A percentile compares a stretch with the other conserved stretches of the same genome.
Evolutionary conservation across 108 stramenopile species (phyloP).

Genomic region (Skeletonema potamos): DNA sequence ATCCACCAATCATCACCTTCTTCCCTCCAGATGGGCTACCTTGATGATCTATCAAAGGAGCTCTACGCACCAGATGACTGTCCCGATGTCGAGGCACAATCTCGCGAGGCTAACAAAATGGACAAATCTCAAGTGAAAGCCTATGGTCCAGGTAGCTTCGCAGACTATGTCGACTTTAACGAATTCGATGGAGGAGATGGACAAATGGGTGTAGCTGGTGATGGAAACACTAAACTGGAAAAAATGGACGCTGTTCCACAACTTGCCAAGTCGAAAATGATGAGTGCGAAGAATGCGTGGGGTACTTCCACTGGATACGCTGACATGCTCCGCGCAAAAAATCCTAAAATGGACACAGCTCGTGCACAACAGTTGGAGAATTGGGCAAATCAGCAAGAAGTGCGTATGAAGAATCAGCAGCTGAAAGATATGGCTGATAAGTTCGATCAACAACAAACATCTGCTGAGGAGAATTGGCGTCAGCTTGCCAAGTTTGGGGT

Average conservation of each 20-base stretch:
- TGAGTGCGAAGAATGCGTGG: constrained; percentile 86
- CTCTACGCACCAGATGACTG: constrained; percentile 35
- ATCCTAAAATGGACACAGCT: constrained; percentile 62
- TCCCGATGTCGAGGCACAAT: constrained; percentile 33
- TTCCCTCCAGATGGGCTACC: constrained; percentile 53
- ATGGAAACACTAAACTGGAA: constrained; percentile 66
- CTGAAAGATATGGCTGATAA: constrained; percentile 64
- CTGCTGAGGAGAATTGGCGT: constrained; percentile 75
- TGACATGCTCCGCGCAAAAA: constrained; percentile 49
- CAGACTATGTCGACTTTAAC: constrained; percentile 71
- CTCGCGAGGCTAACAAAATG: constrained; percentile 57
- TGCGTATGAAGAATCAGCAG: constrained; percentile 49
- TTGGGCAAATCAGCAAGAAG: constrained; percentile 87
- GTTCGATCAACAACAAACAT: constrained; percentile 46
- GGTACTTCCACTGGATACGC: constrained; percentile 77
- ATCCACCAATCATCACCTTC: not conserved
- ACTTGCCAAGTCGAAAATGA: constrained; percentile 62
- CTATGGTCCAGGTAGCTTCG: constrained; percentile 63
- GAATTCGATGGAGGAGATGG: constrained; percentile 80
- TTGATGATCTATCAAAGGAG: constrained; percentile 59
- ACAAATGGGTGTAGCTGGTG: constrained; percentile 92
- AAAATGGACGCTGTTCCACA: constrained; percentile 34
- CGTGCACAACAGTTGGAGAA: constrained; percentile 87
- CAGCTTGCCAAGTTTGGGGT: constrained; percentile 78
- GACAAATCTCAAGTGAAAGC: constrained; percentile 47